Conservation (phyloP, 306 rosid genomes). For the Inga leiocalycina region DNA sequence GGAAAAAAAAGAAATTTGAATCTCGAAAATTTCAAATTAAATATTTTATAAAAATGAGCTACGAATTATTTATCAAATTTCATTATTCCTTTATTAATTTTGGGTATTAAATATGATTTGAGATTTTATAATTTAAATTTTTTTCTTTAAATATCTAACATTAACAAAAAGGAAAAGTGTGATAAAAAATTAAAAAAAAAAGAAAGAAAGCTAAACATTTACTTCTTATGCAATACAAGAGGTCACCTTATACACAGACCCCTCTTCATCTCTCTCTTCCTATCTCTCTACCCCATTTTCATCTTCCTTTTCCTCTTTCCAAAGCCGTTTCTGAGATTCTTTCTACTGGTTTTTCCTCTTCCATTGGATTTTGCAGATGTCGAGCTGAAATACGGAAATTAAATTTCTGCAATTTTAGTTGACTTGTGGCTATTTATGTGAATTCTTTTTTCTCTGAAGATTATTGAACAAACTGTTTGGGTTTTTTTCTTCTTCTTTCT, state of each 20-base stretch:
- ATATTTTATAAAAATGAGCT: no score
- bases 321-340: slow-evolving; percentile 90
- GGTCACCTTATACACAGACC: slow-evolving; percentile 54
- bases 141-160: slow-evolving; percentile 17
- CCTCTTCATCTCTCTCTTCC: slow-evolving; percentile 43
- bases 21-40: no score
- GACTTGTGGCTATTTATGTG: slow-evolving; percentile 51
- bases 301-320: slow-evolving; percentile 69
- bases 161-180: slow-evolving; percentile 4
- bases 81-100: no score
- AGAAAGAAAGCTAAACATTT: slow-evolving; percentile 60
- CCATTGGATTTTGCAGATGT: slow-evolving; percentile 68
- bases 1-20: no score
- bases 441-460: slow-evolving; percentile 39
- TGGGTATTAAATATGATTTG: no score
- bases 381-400: slow-evolving; percentile 50
- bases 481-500: slow-evolving; percentile 58
- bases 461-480: slow-evolving; percentile 51
- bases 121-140: no score
- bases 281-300: slow-evolving; percentile 60
- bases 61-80: no score
- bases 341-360: slow-evolving; percentile 62
- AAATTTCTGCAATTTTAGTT: slow-evolving; percentile 60
- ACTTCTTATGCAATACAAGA: slow-evolving; percentile 75
- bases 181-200: neutral